Conservation (phyloP, 2,329 filamentous ascomycete species). For the Colletotrichum lindemuthianum region DNA sequence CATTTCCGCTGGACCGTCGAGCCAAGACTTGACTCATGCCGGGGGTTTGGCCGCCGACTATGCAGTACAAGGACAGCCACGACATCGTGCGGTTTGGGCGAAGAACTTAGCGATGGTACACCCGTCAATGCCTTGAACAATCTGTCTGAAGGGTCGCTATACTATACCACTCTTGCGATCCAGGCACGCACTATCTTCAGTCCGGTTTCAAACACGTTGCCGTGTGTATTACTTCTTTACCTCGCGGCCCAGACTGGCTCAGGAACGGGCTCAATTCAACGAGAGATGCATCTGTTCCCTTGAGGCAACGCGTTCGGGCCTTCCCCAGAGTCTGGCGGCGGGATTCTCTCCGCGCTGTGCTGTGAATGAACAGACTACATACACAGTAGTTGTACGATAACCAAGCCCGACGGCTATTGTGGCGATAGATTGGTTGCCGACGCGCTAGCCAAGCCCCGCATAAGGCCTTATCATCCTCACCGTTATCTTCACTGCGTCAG, state of each 20-base stretch:
- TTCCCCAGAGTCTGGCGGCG: constrained; percentile 2
- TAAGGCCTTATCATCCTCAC: too few species aligned
- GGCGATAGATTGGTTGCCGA: too few species aligned
- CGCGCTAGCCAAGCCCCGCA: too few species aligned
- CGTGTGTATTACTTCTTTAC: too few species aligned
- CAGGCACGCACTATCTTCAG: too few species aligned
- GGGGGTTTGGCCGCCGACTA: constrained; percentile 17
- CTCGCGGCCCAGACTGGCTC: constrained; percentile 4
- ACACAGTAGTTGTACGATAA: constrained; percentile 21
- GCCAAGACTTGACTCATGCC: constrained; percentile 26
- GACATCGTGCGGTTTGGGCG: constrained; percentile 4
- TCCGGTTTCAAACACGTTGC: too few species aligned
- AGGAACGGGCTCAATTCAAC: not conserved
- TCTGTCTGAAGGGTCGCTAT: not conserved
- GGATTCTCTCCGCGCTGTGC: constrained; percentile 28
- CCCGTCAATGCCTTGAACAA: constrained; percentile 11
- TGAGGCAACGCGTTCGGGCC: constrained; percentile 6
- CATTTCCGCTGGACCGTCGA: constrained; percentile 33
- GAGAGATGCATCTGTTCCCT: constrained; percentile 2
- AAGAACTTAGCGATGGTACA: constrained; percentile 27
- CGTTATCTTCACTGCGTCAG: too few species aligned
- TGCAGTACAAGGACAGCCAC: not conserved
- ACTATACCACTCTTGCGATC: too few species aligned
- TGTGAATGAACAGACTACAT: constrained; percentile 4
- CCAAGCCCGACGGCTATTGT: not conserved